A percentile compares a stretch with the other conserved stretches of the same genome.
These are phyloP conservation scores for Mortierella claussenii DNA, from an alignment of 192 early-diverging fungal genomes.

Conservation along the genomic window DNA sequence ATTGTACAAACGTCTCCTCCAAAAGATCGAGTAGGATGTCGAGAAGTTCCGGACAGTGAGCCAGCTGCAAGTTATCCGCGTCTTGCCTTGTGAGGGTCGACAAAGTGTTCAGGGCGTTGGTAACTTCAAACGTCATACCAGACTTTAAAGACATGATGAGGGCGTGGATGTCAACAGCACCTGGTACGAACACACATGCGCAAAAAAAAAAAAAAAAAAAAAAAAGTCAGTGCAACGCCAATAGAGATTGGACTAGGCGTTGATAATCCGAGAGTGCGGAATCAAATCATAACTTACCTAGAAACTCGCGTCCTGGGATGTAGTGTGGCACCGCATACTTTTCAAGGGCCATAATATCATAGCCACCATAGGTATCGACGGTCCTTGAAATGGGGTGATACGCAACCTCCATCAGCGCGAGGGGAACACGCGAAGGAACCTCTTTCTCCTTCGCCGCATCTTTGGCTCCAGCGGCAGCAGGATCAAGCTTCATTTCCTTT, in stretches of 20 bases:
- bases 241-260: too few species aligned
- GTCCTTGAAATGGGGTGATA: conserved; percentile 72
- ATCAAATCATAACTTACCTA: conserved; percentile 64
- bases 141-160: conserved; percentile 84
- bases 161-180: conserved; percentile 77
- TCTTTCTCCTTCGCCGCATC: conserved; percentile 3
- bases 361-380: conserved; percentile 81
- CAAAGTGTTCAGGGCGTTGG: conserved; percentile 78
- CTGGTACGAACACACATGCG: conserved; percentile 29
- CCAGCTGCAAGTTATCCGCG: conserved; percentile 61
- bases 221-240: too few species aligned
- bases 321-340: conserved; percentile 61
- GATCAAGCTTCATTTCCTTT: neutral
- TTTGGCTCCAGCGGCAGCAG: neutral
- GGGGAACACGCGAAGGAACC: neutral
- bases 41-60: conserved; percentile 74
- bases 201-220: neutral
- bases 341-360: conserved; percentile 72
- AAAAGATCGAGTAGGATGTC: conserved; percentile 72
- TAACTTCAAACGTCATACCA: conserved; percentile 76
- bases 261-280: too few species aligned
- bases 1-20: conserved; percentile 42
- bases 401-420: conserved; percentile 29
- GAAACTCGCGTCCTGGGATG: conserved; percentile 59
- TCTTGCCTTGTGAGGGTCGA: conserved; percentile 65